phyloP scores from a whole-genome alignment of 73 alveolate genomes.

The Paramecium caudatum region DNA sequence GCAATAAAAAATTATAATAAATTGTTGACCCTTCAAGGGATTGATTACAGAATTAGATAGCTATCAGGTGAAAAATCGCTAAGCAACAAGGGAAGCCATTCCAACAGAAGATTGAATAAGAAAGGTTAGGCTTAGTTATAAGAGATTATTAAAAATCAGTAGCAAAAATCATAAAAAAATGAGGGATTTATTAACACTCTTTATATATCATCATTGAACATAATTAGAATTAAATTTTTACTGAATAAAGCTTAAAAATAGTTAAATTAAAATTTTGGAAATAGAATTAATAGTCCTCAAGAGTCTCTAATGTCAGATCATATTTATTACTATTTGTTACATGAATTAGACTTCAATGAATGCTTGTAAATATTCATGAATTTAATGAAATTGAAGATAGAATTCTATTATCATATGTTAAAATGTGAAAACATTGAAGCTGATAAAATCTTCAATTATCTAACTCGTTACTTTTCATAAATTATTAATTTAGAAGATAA shows the following conservation, averaged over 20 bases:
- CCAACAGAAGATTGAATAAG: not conserved
- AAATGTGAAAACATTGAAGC: conserved; percentile 2
- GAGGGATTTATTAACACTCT: not conserved
- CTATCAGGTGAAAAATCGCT: conserved; percentile 30
- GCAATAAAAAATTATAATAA: not conserved
- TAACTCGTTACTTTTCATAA: not conserved
- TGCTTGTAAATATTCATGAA: not conserved
- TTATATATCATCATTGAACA: not conserved
- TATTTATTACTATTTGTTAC: not conserved
- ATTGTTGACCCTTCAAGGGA: not conserved
- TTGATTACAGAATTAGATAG: conserved; percentile 1
- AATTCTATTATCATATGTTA: not conserved
- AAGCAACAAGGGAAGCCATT: not conserved
- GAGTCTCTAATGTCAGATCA: not conserved
- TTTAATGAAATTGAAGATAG: not conserved
- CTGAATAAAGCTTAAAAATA: not conserved
- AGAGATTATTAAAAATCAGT: not conserved
- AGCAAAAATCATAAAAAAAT: not conserved
- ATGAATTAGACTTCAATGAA: not conserved
- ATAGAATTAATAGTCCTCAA: not conserved
- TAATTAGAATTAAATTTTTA: not conserved
- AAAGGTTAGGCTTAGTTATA: not conserved
- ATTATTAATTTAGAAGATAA: not conserved
- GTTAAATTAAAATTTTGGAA: not conserved
- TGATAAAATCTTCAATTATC: not conserved